Evolutionary conservation across 257 asterid genomes (phyloP), one percentile per base, ranked within the genome.

Genomic region (Gynochthodes officinalis): DNA sequence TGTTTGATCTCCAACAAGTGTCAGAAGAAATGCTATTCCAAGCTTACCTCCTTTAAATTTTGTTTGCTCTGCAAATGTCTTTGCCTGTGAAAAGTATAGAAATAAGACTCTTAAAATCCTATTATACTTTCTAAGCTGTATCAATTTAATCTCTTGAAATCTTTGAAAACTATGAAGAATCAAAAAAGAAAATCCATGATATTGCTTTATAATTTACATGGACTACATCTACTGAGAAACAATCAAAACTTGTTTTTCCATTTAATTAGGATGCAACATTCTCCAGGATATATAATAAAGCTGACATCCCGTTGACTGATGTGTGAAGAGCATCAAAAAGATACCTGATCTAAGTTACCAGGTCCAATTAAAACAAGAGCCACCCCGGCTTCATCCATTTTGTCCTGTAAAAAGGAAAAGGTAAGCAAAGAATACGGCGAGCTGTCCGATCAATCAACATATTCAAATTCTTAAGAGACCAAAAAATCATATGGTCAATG

Each of bases 321-420:
- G 15, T 72, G 64, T 16, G 33, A 43, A 60, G 59, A 54, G 16
- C 43, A 77, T 60, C 32, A 28, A 18, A 33, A 48, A 57, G 62
- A 75, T 81, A 91, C 99, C 99, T 91, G 99, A 72, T 91, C 96
- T 49, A 88, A 88, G 77, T 84, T 91, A 28, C 99, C 99, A 23
- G 99, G 99, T 54, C 99, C 99, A 80, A 94, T 94, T 72, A 94
- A 85, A 79, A 89, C 89, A 50, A 91, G 96, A 15, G 97, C 86
- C 75, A 85, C 99, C 46, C 97, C 96, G 75, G 96, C 93, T 71
- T 91, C 90, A 76, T 91, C 97, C 99, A 91, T 87, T 83, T 87
- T 88, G 69, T 88, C 95, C 99, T 94, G 87, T 79, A 78, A 75
- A 70, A 50, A 19, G n/a, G 35, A 30, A 18, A 27, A 44, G 33